These are phyloP conservation scores for Roridomyces roridus DNA, from an alignment of 768 basidiomycete genomes.

Conservation along the genomic window DNA sequence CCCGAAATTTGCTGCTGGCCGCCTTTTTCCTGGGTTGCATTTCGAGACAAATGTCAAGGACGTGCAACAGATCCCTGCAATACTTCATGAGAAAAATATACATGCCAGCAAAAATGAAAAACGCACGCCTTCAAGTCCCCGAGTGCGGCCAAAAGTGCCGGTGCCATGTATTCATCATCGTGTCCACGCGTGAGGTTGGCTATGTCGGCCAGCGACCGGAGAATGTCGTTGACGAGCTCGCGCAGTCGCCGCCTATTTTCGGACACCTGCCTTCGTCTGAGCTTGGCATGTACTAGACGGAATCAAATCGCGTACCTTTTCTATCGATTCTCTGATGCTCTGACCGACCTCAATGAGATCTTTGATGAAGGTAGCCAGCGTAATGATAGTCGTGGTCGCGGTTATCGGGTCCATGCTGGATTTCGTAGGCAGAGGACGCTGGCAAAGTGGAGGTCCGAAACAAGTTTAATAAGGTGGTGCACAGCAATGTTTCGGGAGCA, in stretches of 20 bases:
- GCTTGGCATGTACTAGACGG: too few relatives aligned
- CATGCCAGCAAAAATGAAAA: too few relatives aligned
- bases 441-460: too few relatives aligned
- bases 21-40: too few relatives aligned
- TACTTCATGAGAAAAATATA: too few relatives aligned
- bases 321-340: conserved; percentile 7
- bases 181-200: neutral
- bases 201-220: neutral
- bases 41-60: too few relatives aligned
- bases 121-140: too few relatives aligned
- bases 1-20: too few relatives aligned
- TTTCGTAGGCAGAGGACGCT: too few relatives aligned
- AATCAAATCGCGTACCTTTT: neutral
- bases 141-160: conserved; percentile 11
- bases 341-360: conserved; percentile 12
- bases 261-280: neutral
- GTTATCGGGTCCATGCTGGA: conserved; percentile 12
- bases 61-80: too few relatives aligned
- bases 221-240: conserved; percentile 7
- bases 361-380: conserved; percentile 9
- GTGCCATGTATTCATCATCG: neutral
- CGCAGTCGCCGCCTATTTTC: conserved; percentile 12
- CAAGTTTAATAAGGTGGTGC: too few relatives aligned
- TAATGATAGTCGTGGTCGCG: conserved; percentile 8
- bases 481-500: too few relatives aligned